Conservation (phyloP, 768 basidiomycete species). For the Tremella mesenterica region DNA sequence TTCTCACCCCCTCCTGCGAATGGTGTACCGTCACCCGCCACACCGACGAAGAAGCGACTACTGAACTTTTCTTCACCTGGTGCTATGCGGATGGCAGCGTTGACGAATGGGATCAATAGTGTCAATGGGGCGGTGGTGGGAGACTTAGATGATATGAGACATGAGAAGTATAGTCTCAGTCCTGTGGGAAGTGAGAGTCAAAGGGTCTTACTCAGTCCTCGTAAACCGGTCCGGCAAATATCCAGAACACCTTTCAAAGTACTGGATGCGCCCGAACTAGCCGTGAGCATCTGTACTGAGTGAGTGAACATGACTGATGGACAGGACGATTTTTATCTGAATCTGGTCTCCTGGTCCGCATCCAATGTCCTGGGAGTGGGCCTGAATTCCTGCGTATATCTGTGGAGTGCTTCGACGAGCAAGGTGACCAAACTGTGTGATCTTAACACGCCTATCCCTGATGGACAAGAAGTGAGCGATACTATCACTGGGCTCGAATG, state of each 20-base stretch:
- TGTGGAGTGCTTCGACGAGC: slow-evolving; percentile 93
- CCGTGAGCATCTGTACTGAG: slow-evolving; percentile 44
- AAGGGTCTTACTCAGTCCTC: slow-evolving; percentile 71
- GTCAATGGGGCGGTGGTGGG: slow-evolving; percentile 20
- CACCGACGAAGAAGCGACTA: slow-evolving; percentile 41
- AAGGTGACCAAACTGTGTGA: slow-evolving; percentile 88
- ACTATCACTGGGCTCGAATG: slow-evolving; percentile 81
- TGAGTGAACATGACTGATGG: neutral
- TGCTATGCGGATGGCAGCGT: slow-evolving; percentile 53
- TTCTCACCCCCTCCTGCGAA: slow-evolving; percentile 29
- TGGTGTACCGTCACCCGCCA: slow-evolving; percentile 27
- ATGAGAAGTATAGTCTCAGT: slow-evolving; percentile 80
- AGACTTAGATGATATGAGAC: slow-evolving; percentile 69
- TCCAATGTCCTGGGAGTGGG: slow-evolving; percentile 94
- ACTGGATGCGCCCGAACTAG: slow-evolving; percentile 90
- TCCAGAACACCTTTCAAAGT: slow-evolving; percentile 95
- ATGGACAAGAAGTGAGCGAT: slow-evolving; percentile 48
- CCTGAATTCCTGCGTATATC: slow-evolving; percentile 81
- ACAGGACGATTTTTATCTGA: slow-evolving; percentile 66
- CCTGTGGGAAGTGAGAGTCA: slow-evolving; percentile 80
- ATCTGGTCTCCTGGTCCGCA: slow-evolving; percentile 92
- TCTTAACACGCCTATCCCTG: slow-evolving; percentile 43
- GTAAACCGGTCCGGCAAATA: slow-evolving; percentile 68
- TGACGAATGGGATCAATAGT: slow-evolving; percentile 36
- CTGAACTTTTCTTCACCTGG: slow-evolving; percentile 41